phyloP scores from a whole-genome alignment of 257 asterid genomes.

The Solanum chiquidenum region DNA sequence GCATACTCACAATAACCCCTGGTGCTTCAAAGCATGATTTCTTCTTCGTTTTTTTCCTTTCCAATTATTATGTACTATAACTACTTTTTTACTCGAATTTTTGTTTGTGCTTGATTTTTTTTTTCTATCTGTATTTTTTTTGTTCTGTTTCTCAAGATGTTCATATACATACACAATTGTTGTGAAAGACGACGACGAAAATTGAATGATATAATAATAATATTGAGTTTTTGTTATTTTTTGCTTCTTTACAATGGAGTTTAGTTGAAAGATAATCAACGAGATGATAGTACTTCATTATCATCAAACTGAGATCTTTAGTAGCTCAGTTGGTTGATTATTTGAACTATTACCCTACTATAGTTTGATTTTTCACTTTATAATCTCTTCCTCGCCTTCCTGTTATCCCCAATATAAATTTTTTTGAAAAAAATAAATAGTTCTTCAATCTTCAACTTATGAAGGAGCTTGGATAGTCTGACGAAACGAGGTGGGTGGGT shows the following conservation, averaged over 20 bases:
- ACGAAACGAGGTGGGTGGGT: not conserved
- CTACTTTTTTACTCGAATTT: no score
- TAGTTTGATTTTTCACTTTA: not conserved
- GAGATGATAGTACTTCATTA: not conserved
- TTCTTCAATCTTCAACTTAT: not conserved
- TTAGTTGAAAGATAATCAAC: not conserved
- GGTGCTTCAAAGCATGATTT: constrained; percentile 44
- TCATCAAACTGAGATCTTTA: no score
- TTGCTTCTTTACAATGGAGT: not conserved
- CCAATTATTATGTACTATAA: no score
- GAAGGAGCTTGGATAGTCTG: not conserved
- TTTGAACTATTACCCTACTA: not conserved
- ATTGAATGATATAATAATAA: not conserved
- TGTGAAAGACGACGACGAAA: not conserved
- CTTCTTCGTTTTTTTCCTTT: not conserved
- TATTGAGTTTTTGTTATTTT: not conserved
- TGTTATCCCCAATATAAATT: not conserved
- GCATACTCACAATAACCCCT: constrained; percentile 18
- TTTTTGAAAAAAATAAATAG: not conserved
- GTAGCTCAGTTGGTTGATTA: not conserved
- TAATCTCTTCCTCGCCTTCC: not conserved
- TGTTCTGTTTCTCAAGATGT: not conserved
- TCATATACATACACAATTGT: not conserved
- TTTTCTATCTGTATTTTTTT: no score
- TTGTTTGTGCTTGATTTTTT: constrained; percentile 6